Conservation (phyloP, 2,329 filamentous ascomycete species). For the Dryadomyces quercivorus region DNA sequence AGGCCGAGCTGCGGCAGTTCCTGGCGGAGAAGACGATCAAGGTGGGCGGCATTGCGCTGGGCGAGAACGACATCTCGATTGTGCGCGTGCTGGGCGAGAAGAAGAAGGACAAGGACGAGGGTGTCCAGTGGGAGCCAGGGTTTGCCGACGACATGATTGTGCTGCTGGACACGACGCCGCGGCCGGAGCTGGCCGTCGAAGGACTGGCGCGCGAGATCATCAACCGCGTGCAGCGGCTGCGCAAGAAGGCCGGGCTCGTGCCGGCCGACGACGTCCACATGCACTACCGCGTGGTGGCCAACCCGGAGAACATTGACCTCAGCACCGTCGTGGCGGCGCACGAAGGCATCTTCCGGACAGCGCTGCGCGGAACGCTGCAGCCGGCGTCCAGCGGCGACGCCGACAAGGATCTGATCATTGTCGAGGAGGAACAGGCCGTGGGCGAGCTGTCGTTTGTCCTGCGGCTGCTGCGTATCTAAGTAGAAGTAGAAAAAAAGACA, state of each 20-base stretch:
- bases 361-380: constrained; percentile 64
- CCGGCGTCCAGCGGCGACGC: constrained; percentile 43
- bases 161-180: constrained; percentile 64
- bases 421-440: constrained; percentile 59
- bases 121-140: constrained; percentile 11
- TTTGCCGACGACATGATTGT: constrained; percentile 59
- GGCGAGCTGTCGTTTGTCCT: constrained; percentile 13
- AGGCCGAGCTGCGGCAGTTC: constrained; percentile 70
- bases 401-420: constrained; percentile 48
- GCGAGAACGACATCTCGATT: constrained; percentile 72
- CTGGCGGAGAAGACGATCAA: constrained; percentile 59
- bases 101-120: constrained; percentile 41
- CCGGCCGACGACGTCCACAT: constrained; percentile 93
- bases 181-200: constrained; percentile 78
- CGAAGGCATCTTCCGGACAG: constrained; percentile 58
- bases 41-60: constrained; percentile 76
- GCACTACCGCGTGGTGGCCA: constrained; percentile 73
- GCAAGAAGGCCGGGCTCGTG: constrained; percentile 86
- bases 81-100: constrained; percentile 59
- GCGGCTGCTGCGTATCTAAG: constrained; percentile 9
- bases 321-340: constrained; percentile 59
- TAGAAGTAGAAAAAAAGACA: background rate
- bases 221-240: constrained; percentile 79
- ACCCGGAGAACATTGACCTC: constrained; percentile 66
- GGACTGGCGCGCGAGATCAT: constrained; percentile 86